Percentiles rank a stretch among this genome's conserved stretches.
Evolutionary conservation across 1,139 yeast genomes (phyloP).

Genomic region (Candida freyschussii): DNA sequence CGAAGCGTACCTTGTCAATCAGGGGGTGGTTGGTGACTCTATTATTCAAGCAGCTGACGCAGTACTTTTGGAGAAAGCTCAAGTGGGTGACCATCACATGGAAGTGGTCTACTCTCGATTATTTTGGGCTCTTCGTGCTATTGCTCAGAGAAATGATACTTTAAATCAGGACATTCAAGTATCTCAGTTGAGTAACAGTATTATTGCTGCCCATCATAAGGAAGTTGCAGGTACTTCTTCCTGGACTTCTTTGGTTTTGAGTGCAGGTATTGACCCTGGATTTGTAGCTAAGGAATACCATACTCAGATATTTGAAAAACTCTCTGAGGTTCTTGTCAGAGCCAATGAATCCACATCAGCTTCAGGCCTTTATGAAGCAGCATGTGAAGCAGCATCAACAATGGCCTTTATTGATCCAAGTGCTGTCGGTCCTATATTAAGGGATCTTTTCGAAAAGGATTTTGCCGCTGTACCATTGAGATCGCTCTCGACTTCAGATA

Average conservation of each 20-base stretch:
- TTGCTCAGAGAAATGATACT: conserved; percentile 36
- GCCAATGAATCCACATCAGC: conserved; percentile 21
- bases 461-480: conserved; percentile 31
- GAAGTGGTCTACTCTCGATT: conserved; percentile 29
- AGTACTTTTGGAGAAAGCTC: conserved; percentile 27
- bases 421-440: conserved; percentile 48
- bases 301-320: conserved; percentile 33
- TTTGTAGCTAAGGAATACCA: conserved; percentile 41
- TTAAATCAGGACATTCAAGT: conserved; percentile 33
- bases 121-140: conserved; percentile 40
- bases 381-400: conserved; percentile 49
- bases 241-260: conserved; percentile 78
- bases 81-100: conserved; percentile 19
- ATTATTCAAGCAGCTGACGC: conserved; percentile 26
- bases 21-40: conserved; percentile 28
- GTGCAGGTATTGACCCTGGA: conserved; percentile 63
- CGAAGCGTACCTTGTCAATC: conserved; percentile 25
- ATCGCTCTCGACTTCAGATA: conserved; percentile 37
- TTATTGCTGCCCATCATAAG: conserved; percentile 54
- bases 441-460: conserved; percentile 37
- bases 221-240: conserved; percentile 40
- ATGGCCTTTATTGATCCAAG: conserved; percentile 69
- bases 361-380: conserved; percentile 28
- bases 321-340: conserved; percentile 27
- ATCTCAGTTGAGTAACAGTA: conserved; percentile 38